Base-by-base conservation (phyloP, 495 filamentous ascomycete species). In the Aspergillus taichungensis region DNA sequence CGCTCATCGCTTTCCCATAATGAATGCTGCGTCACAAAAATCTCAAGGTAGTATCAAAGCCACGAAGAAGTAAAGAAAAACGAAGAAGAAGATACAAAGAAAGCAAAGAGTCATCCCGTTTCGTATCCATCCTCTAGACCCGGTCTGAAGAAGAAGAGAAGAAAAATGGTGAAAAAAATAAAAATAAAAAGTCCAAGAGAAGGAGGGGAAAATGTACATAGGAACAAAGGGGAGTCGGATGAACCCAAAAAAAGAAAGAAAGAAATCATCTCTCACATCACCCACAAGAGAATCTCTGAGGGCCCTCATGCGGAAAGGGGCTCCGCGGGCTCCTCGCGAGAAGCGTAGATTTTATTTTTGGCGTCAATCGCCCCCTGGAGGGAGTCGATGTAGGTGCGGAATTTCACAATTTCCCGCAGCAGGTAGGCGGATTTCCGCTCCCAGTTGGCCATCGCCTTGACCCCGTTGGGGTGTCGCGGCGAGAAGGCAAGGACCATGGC, bases 401-500 rank as follows among this genome's bases (percentile, higher is more conserved):
- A 97, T 57, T 97, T 99, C 53, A 95, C 86, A 57, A 91, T 96
- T 66, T 99, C 92, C n/a, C 83, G 74, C 13, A 97, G 69, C 34
- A 99, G 67, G 60, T 97, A 94, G 29, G 83, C 82, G 32, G 85
- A 91, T 66, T 96, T 96, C 44, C 83, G 78, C 69, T 99, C 89
- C 94, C 94, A 99, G 60, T 99, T 99, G 5, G 82, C 72, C 83
- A 95, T 82, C 2, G 91, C 87, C 63, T 86, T 90, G 38, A 66
- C 65, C 14, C 79, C 72, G 59, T 97, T 99, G 13, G 80, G 77
- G 44, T 90, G 83, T 18, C 91, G 79, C 1, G 88, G 87, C 13
- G 89, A 88, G 60, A 94, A 98, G 13, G 92, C 88, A 41, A 94
- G 71, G 32, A 86, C 71, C 85, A 98, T 94, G 11, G 85, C 79